Evolutionary conservation across 352 stramenopile genomes (phyloP).

Genomic region (Pythium biforme): DNA sequence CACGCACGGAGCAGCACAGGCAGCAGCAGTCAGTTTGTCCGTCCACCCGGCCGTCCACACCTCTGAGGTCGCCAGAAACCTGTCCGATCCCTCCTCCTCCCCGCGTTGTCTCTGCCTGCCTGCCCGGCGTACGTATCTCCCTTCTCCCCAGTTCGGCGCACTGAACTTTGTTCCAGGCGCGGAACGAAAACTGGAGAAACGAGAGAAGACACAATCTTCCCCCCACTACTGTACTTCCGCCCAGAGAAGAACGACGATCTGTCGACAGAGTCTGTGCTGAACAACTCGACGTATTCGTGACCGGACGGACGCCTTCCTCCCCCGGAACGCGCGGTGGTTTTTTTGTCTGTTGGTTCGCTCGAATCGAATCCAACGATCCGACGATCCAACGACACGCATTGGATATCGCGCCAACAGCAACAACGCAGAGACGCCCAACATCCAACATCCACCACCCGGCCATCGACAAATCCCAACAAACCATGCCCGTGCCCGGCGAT

Average conservation of each 20-base stretch:
- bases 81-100: neutral
- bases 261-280: neutral
- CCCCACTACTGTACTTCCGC: neutral
- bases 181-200: neutral
- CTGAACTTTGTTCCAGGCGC: constrained; percentile 10
- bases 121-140: neutral
- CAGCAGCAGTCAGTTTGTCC: constrained; percentile 1
- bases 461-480: too few relatives aligned
- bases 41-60: neutral
- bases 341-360: neutral
- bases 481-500: constrained; percentile 11
- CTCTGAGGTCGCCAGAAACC: neutral
- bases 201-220: constrained; percentile 1
- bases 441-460: too few relatives aligned
- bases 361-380: constrained; percentile 8
- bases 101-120: too few relatives aligned
- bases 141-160: neutral
- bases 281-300: neutral
- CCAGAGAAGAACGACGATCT: constrained; percentile 3
- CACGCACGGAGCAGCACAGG: constrained; percentile 2
- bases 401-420: constrained; percentile 1
- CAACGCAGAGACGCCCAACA: neutral
- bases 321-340: neutral
- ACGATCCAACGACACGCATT: constrained; percentile 4
- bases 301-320: too few relatives aligned